Base-by-base conservation (phyloP, 1,284 basidiomycete genomes). In the Ustilago lituana region DNA sequence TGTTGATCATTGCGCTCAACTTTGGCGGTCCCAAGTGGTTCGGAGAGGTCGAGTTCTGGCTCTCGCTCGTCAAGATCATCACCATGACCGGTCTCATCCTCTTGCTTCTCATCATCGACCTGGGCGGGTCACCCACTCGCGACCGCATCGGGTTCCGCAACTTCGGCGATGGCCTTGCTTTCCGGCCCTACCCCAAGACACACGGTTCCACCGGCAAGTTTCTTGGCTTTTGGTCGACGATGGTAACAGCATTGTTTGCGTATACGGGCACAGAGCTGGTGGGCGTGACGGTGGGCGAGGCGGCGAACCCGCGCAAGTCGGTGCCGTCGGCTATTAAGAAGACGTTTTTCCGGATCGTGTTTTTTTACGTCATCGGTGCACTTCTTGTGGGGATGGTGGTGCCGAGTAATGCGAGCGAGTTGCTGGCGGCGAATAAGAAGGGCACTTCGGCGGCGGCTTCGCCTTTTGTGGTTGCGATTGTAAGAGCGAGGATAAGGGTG, bases 401-500 rank as follows among this genome's bases (percentile, higher is more conserved):
- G 6, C 68, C 74, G 2, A 53, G 51, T 32, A 73, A 76, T 45
- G 58, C 60, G 11, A 68, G 72, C 6, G 47, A 53, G 9, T 53
- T 76, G 14, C 47, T 71, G 0, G 32, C 50, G 3, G 67, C 74
- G 24, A 65, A 58, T 47, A 57, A 59, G 45, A 45, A 37, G 11
- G 54, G 58, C 4, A 67, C 65, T 15, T 64, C 67, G 10, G 74
- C 74, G 1, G 61, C 88, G 14, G 90, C 90, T 4, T 91, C 89
- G 44, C 90, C 91, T 0, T 92, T 92, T 79, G 89, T 91, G 44
- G 89, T 92, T 14, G 87, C 84, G 17, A 84, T 84, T 61, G 53
- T 87, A 74, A 86, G 85, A 37, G 89, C 91, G 1, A 89, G 90
- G 29, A 93, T 93, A 83, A 87, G 81, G 36, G 82, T 78, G 19